Conservation (phyloP, 2,329 filamentous ascomycete species). For the Metarhizium anisopliae region DNA sequence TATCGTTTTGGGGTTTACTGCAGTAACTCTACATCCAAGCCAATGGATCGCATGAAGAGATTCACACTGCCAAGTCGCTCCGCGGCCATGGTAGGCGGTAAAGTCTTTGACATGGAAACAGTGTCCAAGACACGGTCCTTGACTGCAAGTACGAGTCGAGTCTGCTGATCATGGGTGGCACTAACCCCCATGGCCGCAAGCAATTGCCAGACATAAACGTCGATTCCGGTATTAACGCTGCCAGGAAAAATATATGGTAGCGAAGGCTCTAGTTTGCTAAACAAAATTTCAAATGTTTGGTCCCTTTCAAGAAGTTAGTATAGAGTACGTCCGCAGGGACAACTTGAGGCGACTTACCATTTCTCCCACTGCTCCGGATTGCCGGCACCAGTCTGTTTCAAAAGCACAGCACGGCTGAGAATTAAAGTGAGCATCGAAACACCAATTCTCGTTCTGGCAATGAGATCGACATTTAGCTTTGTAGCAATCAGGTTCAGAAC, state of each 20-base stretch:
- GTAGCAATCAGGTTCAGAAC: constrained; percentile 79
- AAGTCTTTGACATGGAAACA: constrained; percentile 76
- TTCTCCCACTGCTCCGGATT: constrained; percentile 68
- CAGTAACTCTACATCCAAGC: constrained; percentile 82
- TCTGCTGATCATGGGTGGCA: constrained; percentile 89
- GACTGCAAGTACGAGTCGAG: constrained; percentile 85
- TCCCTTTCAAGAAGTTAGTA: constrained; percentile 44
- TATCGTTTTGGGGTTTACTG: constrained; percentile 19
- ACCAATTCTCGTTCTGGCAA: constrained; percentile 80
- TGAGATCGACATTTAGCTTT: constrained; percentile 72
- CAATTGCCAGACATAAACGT: constrained; percentile 98
- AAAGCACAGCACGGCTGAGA: constrained; percentile 83
- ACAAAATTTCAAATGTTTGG: constrained; percentile 73
- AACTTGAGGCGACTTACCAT: constrained; percentile 46
- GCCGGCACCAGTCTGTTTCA: constrained; percentile 70
- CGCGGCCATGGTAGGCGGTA: constrained; percentile 77
- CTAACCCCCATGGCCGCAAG: constrained; percentile 90
- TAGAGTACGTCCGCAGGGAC: neutral
- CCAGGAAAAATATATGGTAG: constrained; percentile 84
- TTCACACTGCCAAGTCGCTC: constrained; percentile 88
- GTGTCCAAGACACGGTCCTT: constrained; percentile 98
- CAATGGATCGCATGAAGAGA: constrained; percentile 96
- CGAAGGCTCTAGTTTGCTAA: constrained; percentile 76
- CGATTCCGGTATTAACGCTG: constrained; percentile 80
- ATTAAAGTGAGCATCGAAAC: constrained; percentile 89